Base-by-base conservation (phyloP, 768 basidiomycete species). In the Phlegmacium glaucopus region DNA sequence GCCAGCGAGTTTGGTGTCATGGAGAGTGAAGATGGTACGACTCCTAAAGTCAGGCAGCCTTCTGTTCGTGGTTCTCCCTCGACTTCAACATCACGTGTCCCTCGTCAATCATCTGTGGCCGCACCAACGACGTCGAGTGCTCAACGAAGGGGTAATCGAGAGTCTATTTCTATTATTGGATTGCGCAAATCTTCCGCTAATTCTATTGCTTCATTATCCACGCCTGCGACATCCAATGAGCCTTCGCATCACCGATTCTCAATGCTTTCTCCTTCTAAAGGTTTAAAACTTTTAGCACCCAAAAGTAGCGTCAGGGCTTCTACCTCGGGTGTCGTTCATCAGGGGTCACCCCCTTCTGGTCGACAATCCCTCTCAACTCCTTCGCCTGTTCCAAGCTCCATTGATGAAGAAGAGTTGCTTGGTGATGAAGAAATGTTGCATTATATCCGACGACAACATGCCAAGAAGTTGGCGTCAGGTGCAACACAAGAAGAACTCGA, bases 391-490 rank as follows among this genome's bases (percentile, higher is more conserved):
- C 85, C 85, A 22, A 84, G 81, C 55, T 72, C 79, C 2, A 72
- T 88, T 3, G 91, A 91, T 49, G 94, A 94, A 49, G 92, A 94
- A 52, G 90, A 94, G 63, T 42, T 87, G 6, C 69, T 88, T 13
- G 96, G 90, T 12, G 96, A 99, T 61, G 94, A 96, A 51, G 96
- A 99, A 70, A 99, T 99, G 96, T 67, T 89, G 60, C 85, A 88
- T 49, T 99, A 95, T 66, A 90, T 97, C 53, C 81, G 83, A 54
- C 80, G 94, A 18, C 90, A 96, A 54, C 87, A 93, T 56, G 82
- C 90, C 32, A 93, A 93, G 72, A 91, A 87, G 65, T 63, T 93
- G 52, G 86, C 90, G 9, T 75, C 78, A 10, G 92, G 92, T 25
- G 85, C 90, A 7, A 85, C 82, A 27, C 90, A 92, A 60, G 85